Percentiles rank a stretch among this genome's conserved stretches.
Evolutionary conservation across 1,284 basidiomycete genomes (phyloP).

Genomic region (Cryptococcus sp.): DNA sequence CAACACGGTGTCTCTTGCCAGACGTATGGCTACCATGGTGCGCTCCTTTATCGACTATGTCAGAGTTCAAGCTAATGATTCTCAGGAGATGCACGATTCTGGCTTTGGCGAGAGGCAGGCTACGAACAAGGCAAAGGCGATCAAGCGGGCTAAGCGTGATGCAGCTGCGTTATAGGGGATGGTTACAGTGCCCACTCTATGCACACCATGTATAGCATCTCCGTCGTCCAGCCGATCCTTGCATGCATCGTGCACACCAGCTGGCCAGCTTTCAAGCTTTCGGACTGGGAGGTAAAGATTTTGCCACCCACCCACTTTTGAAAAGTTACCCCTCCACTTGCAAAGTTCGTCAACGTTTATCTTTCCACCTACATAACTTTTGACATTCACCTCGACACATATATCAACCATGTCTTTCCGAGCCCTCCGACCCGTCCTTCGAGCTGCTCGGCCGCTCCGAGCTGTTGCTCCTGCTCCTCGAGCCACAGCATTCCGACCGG

Average conservation of each 20-base stretch:
- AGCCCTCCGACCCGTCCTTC: constrained; percentile 26
- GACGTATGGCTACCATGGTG: constrained; percentile 90
- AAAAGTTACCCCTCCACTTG: too few relatives aligned
- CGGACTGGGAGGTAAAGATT: too few relatives aligned
- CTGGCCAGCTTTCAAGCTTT: too few relatives aligned
- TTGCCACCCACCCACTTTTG: too few relatives aligned
- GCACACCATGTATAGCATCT: too few relatives aligned
- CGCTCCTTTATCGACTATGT: constrained; percentile 20
- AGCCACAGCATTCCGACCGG: constrained; percentile 12
- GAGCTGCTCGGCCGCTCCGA: constrained; percentile 13
- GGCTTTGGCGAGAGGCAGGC: constrained; percentile 81
- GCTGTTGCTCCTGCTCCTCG: constrained; percentile 5
- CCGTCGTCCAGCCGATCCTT: too few relatives aligned
- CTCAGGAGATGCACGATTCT: constrained; percentile 81
- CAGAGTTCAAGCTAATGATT: background rate
- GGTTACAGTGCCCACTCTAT: too few relatives aligned
- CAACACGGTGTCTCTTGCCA: constrained; percentile 83
- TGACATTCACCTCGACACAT: too few relatives aligned
- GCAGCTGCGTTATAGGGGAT: constrained; percentile 10
- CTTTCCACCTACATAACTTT: too few relatives aligned
- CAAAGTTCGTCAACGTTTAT: too few relatives aligned
- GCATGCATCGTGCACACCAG: too few relatives aligned
- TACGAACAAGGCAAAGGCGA: constrained; percentile 45
- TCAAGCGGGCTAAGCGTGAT: constrained; percentile 43
- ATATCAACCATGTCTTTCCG: constrained; percentile 21